Conservation (phyloP, 2,329 filamentous ascomycete species). For the Scytalidium lignicola region DNA sequence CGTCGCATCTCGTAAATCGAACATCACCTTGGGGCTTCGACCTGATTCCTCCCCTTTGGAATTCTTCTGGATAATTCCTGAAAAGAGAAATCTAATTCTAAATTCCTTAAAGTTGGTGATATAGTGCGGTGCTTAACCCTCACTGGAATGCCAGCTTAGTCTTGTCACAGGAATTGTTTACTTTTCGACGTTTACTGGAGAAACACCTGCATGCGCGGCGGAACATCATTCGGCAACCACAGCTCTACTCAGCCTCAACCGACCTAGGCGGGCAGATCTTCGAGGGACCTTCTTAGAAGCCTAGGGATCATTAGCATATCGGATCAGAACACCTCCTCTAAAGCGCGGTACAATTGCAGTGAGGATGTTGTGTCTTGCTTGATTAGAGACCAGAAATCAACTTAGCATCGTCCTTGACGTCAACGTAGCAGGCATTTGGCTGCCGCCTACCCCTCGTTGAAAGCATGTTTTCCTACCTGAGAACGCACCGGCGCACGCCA, state of each 20-base stretch:
- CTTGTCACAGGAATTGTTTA: too few species aligned
- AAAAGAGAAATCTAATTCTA: too few species aligned
- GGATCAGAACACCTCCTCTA: background rate
- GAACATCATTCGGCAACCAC: background rate
- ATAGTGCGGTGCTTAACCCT: too few species aligned
- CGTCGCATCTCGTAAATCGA: background rate
- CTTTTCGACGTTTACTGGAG: background rate
- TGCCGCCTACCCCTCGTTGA: background rate
- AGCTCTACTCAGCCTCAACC: background rate
- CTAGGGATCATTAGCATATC: background rate
- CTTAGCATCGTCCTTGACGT: background rate
- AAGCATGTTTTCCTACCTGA: slow-evolving; percentile 30
- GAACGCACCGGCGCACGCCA: slow-evolving; percentile 27
- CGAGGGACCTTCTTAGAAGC: background rate
- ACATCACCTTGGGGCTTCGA: background rate
- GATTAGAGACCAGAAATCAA: background rate
- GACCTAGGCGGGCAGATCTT: too few species aligned
- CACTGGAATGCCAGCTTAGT: too few species aligned
- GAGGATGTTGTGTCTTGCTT: background rate
- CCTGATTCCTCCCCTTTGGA: background rate
- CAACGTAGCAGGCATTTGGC: background rate
- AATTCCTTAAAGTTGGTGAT: too few species aligned
- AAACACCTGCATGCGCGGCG: background rate
- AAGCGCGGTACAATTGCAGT: background rate
- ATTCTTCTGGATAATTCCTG: background rate